These are phyloP conservation scores for Podila verticillata DNA, from an alignment of 192 early-diverging fungal species.

Conservation along the genomic window DNA sequence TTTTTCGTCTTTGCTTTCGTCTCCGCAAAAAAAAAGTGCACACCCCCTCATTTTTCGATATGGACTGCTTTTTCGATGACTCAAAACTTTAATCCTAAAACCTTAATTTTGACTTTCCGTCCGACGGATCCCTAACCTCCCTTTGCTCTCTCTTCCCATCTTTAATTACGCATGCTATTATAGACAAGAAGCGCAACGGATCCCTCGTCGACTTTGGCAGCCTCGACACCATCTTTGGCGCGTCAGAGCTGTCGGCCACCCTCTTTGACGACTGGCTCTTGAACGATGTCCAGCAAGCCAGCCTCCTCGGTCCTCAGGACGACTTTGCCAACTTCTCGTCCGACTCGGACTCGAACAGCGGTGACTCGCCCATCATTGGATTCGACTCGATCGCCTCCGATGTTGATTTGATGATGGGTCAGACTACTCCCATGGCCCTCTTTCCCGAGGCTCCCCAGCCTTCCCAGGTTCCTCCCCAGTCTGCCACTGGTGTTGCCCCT, in stretches of 20 bases:
- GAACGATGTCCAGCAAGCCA: conserved; percentile 57
- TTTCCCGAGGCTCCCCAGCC: conserved; percentile 31
- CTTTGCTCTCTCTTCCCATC: background rate
- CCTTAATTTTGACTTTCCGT: background rate
- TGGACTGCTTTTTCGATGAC: conserved; percentile 33
- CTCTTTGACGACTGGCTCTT: conserved; percentile 65
- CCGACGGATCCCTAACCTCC: background rate
- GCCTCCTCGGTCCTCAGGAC: conserved; percentile 39
- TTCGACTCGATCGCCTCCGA: conserved; percentile 45
- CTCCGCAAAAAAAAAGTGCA: background rate
- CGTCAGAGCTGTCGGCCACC: conserved; percentile 16
- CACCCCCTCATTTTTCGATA: conserved; percentile 1
- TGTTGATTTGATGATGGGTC: conserved; percentile 21
- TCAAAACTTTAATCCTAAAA: conserved; percentile 5
- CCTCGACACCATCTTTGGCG: conserved; percentile 31
- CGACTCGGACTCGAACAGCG: conserved; percentile 23
- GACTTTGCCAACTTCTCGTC: conserved; percentile 21
- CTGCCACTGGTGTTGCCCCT: conserved; percentile 7
- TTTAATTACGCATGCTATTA: background rate
- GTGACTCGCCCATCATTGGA: conserved; percentile 40
- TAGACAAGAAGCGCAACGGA: conserved; percentile 9
- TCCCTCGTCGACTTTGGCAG: conserved; percentile 30
- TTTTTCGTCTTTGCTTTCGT: background rate
- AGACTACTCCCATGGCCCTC: conserved; percentile 16
- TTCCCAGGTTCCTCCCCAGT: background rate